These are phyloP conservation scores for Metahyphopichia silvanorum DNA, from an alignment of 805 yeast genomes.

Conservation along the genomic window DNA sequence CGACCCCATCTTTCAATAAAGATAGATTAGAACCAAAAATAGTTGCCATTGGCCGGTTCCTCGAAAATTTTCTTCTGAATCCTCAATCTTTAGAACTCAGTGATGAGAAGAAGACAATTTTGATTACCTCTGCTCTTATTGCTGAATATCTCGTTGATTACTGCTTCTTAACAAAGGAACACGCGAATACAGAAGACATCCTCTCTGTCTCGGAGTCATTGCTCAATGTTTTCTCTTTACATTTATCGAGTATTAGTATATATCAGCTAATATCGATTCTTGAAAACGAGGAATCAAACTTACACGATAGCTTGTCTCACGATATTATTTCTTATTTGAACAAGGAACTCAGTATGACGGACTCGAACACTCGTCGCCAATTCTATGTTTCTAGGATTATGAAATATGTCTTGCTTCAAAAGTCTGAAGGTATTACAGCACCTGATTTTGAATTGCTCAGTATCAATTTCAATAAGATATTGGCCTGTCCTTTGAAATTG, in stretches of 20 bases:
- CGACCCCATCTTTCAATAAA: background rate
- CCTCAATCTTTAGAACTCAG: background rate
- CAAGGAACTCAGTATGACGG: background rate
- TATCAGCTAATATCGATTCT: background rate
- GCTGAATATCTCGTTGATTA: conserved; percentile 20
- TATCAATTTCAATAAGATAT: conserved; percentile 27
- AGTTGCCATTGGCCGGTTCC: conserved; percentile 12
- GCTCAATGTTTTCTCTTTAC: background rate
- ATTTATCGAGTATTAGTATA: background rate
- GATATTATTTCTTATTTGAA: conserved; percentile 7
- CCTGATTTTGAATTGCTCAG: conserved; percentile 15
- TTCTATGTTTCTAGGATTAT: conserved; percentile 18
- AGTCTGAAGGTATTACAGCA: background rate
- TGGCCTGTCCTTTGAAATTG: conserved; percentile 27
- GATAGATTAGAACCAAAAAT: conserved; percentile 5
- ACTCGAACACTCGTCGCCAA: conserved; percentile 1
- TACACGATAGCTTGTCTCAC: too few species aligned
- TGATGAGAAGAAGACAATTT: conserved; percentile 5
- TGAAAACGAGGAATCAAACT: background rate
- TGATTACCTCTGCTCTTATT: conserved; percentile 7
- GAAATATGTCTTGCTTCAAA: background rate
- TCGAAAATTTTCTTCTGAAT: conserved; percentile 2
- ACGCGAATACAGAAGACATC: background rate
- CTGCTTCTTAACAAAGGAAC: conserved; percentile 9
- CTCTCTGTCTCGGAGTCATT: background rate